Evolutionary conservation across 352 stramenopile genomes (phyloP), one percentile per base, ranked within the genome.

Genomic region (Globisporangium lucens): DNA sequence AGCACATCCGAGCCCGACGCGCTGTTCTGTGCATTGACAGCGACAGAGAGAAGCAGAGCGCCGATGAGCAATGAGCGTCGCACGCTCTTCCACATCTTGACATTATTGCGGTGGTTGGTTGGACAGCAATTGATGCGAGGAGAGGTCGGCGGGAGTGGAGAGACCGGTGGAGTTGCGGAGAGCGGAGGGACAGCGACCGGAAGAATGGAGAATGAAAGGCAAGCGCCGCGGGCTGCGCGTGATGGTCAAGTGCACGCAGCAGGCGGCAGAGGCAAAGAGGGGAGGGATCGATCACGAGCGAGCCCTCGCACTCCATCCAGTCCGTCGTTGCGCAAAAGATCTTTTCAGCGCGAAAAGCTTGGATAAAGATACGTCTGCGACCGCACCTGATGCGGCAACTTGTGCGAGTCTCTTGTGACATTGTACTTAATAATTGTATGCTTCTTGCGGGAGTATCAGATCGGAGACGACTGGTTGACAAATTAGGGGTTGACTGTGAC

Each of bases 1-100:
- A 93, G 69, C 59, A 91, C 84, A 68, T 94, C 86, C 30, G 64
- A 27, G 5, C 47, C 49, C 2, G 56, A 33, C 1, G 43, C 67
- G 29, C 53, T 59, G 61, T 64, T 83, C 57, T 78, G 69, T 2
- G 68, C 78, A 29, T 20, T 13, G 0, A 49, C 52, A 10, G 64
- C 61, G 3, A 53, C 65, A 1, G 63, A 46, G 27, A 70, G 29
- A 15, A 84, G 62, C 22, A 66, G 57, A 7, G 75, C 65, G 7
- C 75, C 67, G 43, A 84, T 58, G 49, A 82, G 46, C 30, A 79
- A 29, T 7, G 65, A 41, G 56, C 52, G 56, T 27, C 58, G 64
- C 24, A 41, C 55, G 49, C 47, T 56, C 35, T 58, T 74, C 68
- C 68, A 74, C 68, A 74, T 70, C 4, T 12, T 22, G 22, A 30